These are phyloP conservation scores for Ambrosia artemisiifolia DNA, from an alignment of 129 eudicot species.

Conservation along the genomic window DNA sequence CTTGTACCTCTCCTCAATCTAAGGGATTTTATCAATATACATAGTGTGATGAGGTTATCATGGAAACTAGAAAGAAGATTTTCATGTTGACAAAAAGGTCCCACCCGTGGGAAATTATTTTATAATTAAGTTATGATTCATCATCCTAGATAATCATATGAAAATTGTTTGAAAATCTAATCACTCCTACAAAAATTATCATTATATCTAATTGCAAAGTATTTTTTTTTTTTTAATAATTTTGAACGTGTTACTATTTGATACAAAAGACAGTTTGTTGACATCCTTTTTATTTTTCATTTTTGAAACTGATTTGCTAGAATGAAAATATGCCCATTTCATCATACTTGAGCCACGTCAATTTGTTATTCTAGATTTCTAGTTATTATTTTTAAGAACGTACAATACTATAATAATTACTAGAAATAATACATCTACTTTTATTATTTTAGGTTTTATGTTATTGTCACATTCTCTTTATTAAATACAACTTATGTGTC, in stretches of 20 bases:
- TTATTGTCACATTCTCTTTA: too few relatives aligned
- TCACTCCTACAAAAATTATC: not conserved
- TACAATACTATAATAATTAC: too few relatives aligned
- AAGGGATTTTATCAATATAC: slow-evolving; percentile 50
- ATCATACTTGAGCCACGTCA: too few relatives aligned
- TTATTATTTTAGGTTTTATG: too few relatives aligned
- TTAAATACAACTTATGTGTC: too few relatives aligned
- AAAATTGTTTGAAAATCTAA: not conserved
- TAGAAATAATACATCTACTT: too few relatives aligned
- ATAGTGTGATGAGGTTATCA: slow-evolving; percentile 20
- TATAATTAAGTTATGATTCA: not conserved
- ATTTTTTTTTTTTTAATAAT: too few relatives aligned
- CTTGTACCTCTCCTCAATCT: slow-evolving; percentile 55
- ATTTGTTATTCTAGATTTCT: too few relatives aligned
- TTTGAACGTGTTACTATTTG: too few relatives aligned
- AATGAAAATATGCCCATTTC: not conserved
- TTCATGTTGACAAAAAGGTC: not conserved
- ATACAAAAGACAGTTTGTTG: not conserved
- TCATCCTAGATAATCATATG: not conserved
- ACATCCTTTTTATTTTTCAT: not conserved
- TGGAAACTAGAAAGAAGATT: slow-evolving; percentile 19
- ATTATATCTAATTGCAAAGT: not conserved
- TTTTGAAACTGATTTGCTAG: not conserved
- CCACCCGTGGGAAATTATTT: not conserved
- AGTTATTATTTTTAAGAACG: too few relatives aligned